These are phyloP conservation scores for Sugiyamaella chiloensis DNA, from an alignment of 805 yeast genomes.

Conservation along the genomic window DNA sequence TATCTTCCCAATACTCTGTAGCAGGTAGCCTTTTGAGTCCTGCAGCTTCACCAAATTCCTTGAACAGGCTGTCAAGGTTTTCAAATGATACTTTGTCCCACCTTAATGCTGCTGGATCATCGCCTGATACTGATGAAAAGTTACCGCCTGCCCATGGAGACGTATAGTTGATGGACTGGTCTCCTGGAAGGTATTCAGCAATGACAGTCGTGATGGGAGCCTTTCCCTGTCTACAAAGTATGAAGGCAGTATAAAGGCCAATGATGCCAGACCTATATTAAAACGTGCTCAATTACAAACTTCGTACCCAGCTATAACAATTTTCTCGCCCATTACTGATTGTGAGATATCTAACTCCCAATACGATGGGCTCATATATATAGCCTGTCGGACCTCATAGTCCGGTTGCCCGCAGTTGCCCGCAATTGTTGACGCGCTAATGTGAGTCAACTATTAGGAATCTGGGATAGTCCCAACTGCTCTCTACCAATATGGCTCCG, in stretches of 20 bases:
- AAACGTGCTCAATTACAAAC: neutral
- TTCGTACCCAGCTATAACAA: constrained; percentile 24
- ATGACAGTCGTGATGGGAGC: constrained; percentile 48
- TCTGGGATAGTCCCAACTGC: too few species aligned
- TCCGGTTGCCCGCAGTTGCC: too few species aligned
- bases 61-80: constrained; percentile 43
- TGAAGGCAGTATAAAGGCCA: constrained; percentile 60
- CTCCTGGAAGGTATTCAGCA: constrained; percentile 75
- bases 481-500: too few species aligned
- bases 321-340: constrained; percentile 21
- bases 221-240: constrained; percentile 43
- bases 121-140: constrained; percentile 58
- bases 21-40: constrained; percentile 57
- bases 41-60: constrained; percentile 47
- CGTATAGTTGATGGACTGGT: constrained; percentile 66
- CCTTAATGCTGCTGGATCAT: constrained; percentile 46
- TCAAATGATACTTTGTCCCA: constrained; percentile 59
- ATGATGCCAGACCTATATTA: constrained; percentile 56
- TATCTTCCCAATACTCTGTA: constrained; percentile 54
- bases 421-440: too few species aligned
- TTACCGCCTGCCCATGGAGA: constrained; percentile 81
- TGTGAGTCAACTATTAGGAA: too few species aligned
- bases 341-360: neutral
- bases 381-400: neutral
- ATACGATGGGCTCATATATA: neutral